Evolutionary conservation across 495 filamentous ascomycete species (phyloP).

Genomic region (Penicillium bovifimosum): DNA sequence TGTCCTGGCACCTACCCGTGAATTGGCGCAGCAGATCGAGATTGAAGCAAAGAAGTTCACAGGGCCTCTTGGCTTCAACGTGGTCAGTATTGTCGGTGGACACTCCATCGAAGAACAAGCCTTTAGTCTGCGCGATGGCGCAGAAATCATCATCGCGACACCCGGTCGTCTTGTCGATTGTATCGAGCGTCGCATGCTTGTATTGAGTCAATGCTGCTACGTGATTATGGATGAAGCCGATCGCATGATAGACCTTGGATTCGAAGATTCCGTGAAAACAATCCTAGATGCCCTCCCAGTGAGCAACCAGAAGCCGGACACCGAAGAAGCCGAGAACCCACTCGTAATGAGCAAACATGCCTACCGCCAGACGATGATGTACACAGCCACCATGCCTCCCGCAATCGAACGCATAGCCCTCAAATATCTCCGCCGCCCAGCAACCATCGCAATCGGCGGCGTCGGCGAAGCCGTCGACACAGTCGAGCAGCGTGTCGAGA

Average conservation of each 20-base stretch:
- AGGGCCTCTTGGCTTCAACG: slow-evolving; percentile 83
- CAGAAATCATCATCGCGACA: slow-evolving; percentile 97
- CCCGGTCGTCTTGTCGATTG: slow-evolving; percentile 96
- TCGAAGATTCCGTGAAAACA: slow-evolving; percentile 96
- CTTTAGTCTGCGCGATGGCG: slow-evolving; percentile 87
- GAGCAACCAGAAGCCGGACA: slow-evolving; percentile 92
- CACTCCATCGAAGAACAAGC: slow-evolving; percentile 94
- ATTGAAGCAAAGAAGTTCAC: slow-evolving; percentile 93
- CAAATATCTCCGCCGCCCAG: slow-evolving; percentile 90
- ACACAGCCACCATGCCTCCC: slow-evolving; percentile 96
- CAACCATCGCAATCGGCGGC: slow-evolving; percentile 92
- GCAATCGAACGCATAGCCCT: slow-evolving; percentile 93
- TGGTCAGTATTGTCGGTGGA: slow-evolving; percentile 95
- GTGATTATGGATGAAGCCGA: slow-evolving; percentile 99
- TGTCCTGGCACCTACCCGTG: slow-evolving; percentile 95
- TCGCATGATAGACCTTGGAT: slow-evolving; percentile 98
- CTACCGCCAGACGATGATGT: slow-evolving; percentile 99
- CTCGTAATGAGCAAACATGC: slow-evolving; percentile 77
- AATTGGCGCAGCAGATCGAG: slow-evolving; percentile 97
- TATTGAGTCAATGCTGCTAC: slow-evolving; percentile 94
- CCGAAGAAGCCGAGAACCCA: slow-evolving; percentile 86
- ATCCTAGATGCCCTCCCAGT: slow-evolving; percentile 97
- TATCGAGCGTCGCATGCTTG: slow-evolving; percentile 86
- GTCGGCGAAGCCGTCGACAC: slow-evolving; percentile 98
- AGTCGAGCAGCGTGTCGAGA: slow-evolving; percentile 94